phyloP scores from a whole-genome alignment of 2,329 filamentous ascomycete species.

The Pseudopyricularia cyperi region DNA sequence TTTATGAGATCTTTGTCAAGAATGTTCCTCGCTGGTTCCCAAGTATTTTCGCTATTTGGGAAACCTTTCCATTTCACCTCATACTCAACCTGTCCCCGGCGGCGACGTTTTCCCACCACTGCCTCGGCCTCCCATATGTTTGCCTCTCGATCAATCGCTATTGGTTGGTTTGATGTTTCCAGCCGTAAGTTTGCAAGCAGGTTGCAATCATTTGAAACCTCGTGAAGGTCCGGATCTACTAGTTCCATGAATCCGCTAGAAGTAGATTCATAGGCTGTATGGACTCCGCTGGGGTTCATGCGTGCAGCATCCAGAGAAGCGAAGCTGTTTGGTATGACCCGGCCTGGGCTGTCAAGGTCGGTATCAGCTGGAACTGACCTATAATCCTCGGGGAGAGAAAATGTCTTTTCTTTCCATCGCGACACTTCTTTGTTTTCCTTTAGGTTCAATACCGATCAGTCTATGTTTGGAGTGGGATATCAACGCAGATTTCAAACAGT shows the following conservation, averaged over 20 bases:
- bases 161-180: not conserved
- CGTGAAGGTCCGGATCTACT: not conserved
- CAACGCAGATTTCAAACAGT: too few relatives aligned
- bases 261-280: not conserved
- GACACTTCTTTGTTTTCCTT: too few relatives aligned
- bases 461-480: too few relatives aligned
- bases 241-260: not conserved
- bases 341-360: too few relatives aligned
- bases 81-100: not conserved
- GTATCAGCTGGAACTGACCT: too few relatives aligned
- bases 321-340: too few relatives aligned
- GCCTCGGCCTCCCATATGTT: not conserved
- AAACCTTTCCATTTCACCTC: not conserved
- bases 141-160: not conserved
- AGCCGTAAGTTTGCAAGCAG: not conserved
- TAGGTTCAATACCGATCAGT: too few relatives aligned
- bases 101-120: not conserved
- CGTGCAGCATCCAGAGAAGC: too few relatives aligned
- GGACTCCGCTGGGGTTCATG: not conserved
- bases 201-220: not conserved
- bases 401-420: too few relatives aligned
- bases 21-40: not conserved
- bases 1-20: not conserved
- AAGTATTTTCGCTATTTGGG: not conserved
- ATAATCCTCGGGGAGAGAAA: too few relatives aligned